These are phyloP conservation scores for Fraxinus platypoda DNA, from an alignment of 305 asterid genomes.

Conservation along the genomic window DNA sequence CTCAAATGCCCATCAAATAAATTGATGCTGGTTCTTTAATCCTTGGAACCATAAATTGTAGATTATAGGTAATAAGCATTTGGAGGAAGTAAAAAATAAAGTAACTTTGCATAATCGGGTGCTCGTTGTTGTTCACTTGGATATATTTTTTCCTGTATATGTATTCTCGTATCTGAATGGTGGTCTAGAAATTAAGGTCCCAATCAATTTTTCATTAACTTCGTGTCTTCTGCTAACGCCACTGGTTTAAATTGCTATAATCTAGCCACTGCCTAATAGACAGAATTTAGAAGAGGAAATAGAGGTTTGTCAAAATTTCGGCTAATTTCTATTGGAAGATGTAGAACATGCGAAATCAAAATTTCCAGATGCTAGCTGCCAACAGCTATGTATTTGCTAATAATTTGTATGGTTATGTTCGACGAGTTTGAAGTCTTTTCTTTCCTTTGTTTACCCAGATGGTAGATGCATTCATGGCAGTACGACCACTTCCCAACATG, in stretches of 20 bases:
- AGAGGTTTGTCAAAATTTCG: neutral
- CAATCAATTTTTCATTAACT: neutral
- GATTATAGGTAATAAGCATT: neutral
- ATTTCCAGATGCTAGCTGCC: neutral
- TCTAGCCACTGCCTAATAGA: neutral
- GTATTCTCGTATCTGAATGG: neutral
- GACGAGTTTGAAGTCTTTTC: neutral
- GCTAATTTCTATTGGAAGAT: neutral
- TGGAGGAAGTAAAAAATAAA: neutral
- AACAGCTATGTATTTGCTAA: neutral
- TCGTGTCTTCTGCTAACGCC: neutral
- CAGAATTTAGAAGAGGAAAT: neutral
- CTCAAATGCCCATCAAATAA: neutral
- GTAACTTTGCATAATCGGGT: neutral
- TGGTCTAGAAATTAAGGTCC: neutral
- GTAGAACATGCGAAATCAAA: neutral
- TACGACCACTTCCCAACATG: slow-evolving; percentile 81
- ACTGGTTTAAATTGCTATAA: neutral
- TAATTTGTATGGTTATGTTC: neutral
- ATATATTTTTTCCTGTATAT: neutral
- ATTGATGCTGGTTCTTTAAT: neutral
- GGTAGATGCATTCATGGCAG: slow-evolving; percentile 91
- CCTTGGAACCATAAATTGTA: neutral
- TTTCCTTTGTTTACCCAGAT: slow-evolving; percentile 43
- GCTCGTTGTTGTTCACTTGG: neutral